A percentile compares a stretch with the other conserved stretches of the same genome.
Evolutionary conservation across 2,329 filamentous ascomycete species (phyloP).

Genomic region (Raffaelea albimanens): DNA sequence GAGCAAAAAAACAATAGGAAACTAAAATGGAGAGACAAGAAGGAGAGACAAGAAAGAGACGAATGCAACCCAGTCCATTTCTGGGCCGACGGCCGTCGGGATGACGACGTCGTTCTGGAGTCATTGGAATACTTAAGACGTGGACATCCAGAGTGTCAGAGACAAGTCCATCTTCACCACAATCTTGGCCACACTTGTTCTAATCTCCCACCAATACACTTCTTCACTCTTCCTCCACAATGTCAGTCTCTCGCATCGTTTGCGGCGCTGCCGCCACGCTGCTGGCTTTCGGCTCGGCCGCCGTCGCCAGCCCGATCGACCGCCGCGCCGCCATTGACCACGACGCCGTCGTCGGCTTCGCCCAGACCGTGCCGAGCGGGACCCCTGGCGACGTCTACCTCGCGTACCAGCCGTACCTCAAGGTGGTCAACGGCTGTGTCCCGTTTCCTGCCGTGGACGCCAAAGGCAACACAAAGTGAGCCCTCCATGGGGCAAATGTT

Average conservation of each 20-base stretch:
- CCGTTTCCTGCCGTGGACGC: slow-evolving; percentile 53
- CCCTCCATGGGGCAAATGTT: neutral
- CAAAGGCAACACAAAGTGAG: slow-evolving; percentile 45
- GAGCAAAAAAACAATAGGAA: no score
- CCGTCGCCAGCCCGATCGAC: slow-evolving; percentile 8
- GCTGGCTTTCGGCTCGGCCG: neutral
- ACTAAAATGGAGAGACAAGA: no score
- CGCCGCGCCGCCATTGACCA: slow-evolving; percentile 18
- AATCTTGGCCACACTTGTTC: no score
- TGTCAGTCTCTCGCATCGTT: slow-evolving; percentile 5
- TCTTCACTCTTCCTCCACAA: no score
- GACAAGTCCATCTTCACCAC: no score
- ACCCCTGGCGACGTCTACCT: slow-evolving; percentile 37
- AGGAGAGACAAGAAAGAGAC: no score
- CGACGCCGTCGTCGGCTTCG: slow-evolving; percentile 39
- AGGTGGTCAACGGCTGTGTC: slow-evolving; percentile 50
- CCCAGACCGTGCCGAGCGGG: slow-evolving; percentile 38
- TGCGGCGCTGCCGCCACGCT: slow-evolving; percentile 1
- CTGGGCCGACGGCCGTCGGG: no score
- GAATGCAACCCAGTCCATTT: no score
- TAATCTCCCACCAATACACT: no score
- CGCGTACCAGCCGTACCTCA: slow-evolving; percentile 45
- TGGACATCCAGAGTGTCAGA: no score
- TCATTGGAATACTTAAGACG: no score
- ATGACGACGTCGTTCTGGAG: no score